Evolutionary conservation across 2,329 filamentous ascomycete species (phyloP).

Genomic region (Aureobasidium pullulans): DNA sequence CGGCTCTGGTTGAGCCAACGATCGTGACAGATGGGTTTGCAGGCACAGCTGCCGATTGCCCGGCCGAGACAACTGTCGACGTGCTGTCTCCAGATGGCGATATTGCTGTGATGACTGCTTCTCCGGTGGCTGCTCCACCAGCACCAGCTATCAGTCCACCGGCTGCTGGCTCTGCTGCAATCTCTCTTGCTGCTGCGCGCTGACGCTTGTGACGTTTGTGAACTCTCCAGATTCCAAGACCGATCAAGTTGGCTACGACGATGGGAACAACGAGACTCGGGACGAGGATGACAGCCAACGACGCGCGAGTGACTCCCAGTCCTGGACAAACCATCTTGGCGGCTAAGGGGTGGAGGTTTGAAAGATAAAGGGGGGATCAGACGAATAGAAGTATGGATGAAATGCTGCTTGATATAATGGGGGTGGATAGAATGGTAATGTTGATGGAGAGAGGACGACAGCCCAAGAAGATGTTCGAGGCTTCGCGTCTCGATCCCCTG

Average conservation of each 20-base stretch:
- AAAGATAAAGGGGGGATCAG: not conserved
- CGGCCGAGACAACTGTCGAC: no score
- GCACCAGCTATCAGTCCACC: no score
- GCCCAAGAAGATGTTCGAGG: not conserved
- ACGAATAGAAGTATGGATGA: no score
- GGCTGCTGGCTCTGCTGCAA: no score
- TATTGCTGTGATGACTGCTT: no score
- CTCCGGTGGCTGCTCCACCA: no score
- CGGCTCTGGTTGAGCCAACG: not conserved
- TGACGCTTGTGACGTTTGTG: constrained; percentile 2
- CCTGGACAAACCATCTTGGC: not conserved
- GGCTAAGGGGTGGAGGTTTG: not conserved
- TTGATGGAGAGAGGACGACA: not conserved
- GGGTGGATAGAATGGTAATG: not conserved
- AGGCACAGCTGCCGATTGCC: not conserved
- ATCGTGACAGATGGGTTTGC: not conserved
- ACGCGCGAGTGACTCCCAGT: no score
- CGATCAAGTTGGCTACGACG: not conserved
- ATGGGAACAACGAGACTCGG: not conserved
- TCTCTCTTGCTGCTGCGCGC: not conserved
- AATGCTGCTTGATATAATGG: no score
- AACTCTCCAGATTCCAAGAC: not conserved
- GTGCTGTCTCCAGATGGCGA: no score
- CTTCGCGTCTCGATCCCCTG: not conserved
- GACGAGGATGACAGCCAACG: not conserved